These are phyloP conservation scores for Lyophyllum semitale DNA, from an alignment of 768 basidiomycete genomes.

Conservation along the genomic window DNA sequence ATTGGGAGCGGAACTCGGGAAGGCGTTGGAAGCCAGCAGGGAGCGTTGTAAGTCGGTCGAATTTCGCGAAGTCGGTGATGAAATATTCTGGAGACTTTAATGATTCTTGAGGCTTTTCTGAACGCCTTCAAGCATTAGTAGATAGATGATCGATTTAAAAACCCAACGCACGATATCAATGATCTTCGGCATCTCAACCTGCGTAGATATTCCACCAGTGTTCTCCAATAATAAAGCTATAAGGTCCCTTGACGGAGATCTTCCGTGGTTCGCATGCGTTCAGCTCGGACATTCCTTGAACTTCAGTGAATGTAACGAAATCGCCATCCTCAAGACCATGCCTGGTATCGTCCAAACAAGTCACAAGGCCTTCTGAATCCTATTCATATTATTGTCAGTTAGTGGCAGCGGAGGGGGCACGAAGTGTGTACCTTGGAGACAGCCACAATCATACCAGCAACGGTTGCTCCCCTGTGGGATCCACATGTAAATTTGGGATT, in stretches of 20 bases:
- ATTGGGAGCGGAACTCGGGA: constrained; percentile 67
- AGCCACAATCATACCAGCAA: constrained; percentile 93
- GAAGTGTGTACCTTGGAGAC: constrained; percentile 68
- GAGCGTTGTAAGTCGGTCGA: constrained; percentile 86
- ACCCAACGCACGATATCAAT: constrained; percentile 79
- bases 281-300: constrained; percentile 91
- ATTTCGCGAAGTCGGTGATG: constrained; percentile 97
- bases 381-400: constrained; percentile 28
- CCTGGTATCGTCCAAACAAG: constrained; percentile 94
- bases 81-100: constrained; percentile 81
- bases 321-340: constrained; percentile 99
- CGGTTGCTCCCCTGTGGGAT: constrained; percentile 97
- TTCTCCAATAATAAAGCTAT: constrained; percentile 95
- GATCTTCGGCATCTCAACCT: constrained; percentile 98
- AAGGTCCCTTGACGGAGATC: constrained; percentile 92
- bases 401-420: neutral
- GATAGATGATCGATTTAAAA: neutral
- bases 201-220: constrained; percentile 91
- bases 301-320: constrained; percentile 94
- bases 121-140: constrained; percentile 1
- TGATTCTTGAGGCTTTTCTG: constrained; percentile 95
- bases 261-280: constrained; percentile 93
- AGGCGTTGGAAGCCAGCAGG: constrained; percentile 96
- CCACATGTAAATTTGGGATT: constrained; percentile 94
- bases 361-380: constrained; percentile 90